Conservation (phyloP, 768 basidiomycete genomes). For the Tylopilus rubrobrunneus region DNA sequence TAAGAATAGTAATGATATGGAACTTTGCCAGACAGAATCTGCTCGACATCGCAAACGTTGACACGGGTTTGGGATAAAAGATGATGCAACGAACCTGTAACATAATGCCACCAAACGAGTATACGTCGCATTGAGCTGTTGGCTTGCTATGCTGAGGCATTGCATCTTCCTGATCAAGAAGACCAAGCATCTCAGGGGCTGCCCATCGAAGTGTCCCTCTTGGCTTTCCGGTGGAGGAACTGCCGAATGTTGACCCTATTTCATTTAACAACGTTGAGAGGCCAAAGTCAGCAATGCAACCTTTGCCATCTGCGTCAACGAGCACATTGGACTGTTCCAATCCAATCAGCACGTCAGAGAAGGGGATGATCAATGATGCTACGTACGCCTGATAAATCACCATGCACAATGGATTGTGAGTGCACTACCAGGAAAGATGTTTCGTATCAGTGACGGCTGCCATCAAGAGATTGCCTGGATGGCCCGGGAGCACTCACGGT, state of each 20-base stretch:
- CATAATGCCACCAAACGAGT: slow-evolving; percentile 29
- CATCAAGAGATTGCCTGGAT: no score
- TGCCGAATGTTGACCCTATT: background rate
- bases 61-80: background rate
- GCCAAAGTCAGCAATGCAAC: background rate
- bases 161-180: slow-evolving; percentile 11
- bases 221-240: background rate
- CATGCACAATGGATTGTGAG: background rate
- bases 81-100: slow-evolving; percentile 9
- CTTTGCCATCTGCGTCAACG: background rate
- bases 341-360: background rate
- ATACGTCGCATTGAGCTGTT: no score
- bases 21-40: slow-evolving; percentile 7
- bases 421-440: background rate
- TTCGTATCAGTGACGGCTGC: background rate
- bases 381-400: slow-evolving; percentile 1
- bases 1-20: slow-evolving; percentile 1
- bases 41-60: background rate
- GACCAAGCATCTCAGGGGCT: slow-evolving; percentile 36
- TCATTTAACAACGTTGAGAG: background rate
- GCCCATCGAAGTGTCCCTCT: slow-evolving; percentile 36
- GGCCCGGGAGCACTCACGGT: no score
- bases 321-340: background rate
- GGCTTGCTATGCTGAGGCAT: background rate
- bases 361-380: background rate